Evolutionary conservation across 768 basidiomycete species (phyloP).

Genomic region (Collybiopsis luxurians): DNA sequence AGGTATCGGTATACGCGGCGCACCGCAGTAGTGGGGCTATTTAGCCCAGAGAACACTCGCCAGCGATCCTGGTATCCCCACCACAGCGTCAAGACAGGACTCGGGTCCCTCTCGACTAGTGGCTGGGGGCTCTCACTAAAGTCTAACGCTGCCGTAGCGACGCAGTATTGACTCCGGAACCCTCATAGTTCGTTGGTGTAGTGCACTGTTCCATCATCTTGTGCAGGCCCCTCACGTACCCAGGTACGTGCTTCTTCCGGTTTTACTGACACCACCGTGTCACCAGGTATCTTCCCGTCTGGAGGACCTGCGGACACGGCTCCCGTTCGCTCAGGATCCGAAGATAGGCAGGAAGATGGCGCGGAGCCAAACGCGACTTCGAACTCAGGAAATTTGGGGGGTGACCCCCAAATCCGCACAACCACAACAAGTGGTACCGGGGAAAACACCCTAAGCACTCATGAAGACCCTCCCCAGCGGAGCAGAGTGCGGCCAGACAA

Average conservation of each 20-base stretch:
- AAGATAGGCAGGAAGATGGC: background rate
- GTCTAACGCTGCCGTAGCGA: background rate
- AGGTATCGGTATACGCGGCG: background rate
- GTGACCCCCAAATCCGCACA: too few species aligned
- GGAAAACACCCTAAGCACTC: too few species aligned
- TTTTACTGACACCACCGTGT: background rate
- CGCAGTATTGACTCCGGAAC: background rate
- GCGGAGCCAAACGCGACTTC: too few species aligned
- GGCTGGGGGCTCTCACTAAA: background rate
- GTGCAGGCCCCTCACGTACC: background rate
- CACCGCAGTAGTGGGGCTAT: background rate
- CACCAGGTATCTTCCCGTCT: background rate
- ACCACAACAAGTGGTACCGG: too few species aligned
- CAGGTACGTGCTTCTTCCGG: background rate
- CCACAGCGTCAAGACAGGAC: background rate
- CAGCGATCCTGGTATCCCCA: background rate
- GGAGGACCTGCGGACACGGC: background rate
- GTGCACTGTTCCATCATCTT: background rate
- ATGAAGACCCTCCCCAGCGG: too few species aligned
- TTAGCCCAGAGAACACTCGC: background rate
- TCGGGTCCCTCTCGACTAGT: background rate
- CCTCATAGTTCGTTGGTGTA: background rate
- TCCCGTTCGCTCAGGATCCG: background rate
- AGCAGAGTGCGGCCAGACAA: too few species aligned
- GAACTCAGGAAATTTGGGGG: too few species aligned